phyloP scores from a whole-genome alignment of 2,329 filamentous ascomycete species.

The Trichoderma sp. region DNA sequence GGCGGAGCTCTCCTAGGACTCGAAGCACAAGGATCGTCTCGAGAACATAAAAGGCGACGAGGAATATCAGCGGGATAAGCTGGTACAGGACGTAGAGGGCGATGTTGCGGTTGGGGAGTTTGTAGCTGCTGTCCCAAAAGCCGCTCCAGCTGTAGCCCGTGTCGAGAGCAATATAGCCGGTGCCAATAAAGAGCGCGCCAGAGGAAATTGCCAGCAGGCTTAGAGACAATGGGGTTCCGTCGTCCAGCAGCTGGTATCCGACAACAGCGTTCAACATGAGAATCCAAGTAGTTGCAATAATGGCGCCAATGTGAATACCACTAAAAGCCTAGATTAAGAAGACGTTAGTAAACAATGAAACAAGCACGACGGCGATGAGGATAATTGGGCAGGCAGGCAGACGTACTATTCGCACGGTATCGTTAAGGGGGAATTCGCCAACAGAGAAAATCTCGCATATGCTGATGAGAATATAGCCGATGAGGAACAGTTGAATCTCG shows the following conservation, averaged over 20 bases:
- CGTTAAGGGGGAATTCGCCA: conserved; percentile 78
- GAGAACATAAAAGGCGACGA: conserved; percentile 83
- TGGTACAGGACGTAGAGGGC: conserved; percentile 94
- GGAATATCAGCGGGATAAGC: conserved; percentile 81
- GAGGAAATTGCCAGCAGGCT: conserved; percentile 74
- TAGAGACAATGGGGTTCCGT: conserved; percentile 84
- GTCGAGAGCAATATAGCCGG: conserved; percentile 93
- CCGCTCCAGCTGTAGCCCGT: conserved; percentile 85
- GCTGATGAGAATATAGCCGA: conserved; percentile 81
- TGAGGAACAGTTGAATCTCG: conserved; percentile 94
- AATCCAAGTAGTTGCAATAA: conserved; percentile 86
- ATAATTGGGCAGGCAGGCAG: background rate
- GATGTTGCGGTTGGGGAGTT: conserved; percentile 68
- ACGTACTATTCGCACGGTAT: conserved; percentile 70
- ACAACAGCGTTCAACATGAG: conserved; percentile 89
- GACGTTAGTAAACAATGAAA: conserved; percentile 28
- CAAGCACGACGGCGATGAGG: background rate
- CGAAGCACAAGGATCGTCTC: conserved; percentile 82
- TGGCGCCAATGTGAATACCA: conserved; percentile 85
- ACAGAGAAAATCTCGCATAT: conserved; percentile 98
- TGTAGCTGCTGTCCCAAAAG: conserved; percentile 66
- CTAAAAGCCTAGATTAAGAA: conserved; percentile 69
- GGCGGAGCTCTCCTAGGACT: conserved; percentile 82
- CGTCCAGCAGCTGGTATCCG: conserved; percentile 90
- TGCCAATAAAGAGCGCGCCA: conserved; percentile 76